A percentile compares a stretch with the other conserved stretches of the same genome.
Conservation (phyloP, 2,329 filamentous ascomycete species). For the Aspergillus aculeatinus region DNA sequence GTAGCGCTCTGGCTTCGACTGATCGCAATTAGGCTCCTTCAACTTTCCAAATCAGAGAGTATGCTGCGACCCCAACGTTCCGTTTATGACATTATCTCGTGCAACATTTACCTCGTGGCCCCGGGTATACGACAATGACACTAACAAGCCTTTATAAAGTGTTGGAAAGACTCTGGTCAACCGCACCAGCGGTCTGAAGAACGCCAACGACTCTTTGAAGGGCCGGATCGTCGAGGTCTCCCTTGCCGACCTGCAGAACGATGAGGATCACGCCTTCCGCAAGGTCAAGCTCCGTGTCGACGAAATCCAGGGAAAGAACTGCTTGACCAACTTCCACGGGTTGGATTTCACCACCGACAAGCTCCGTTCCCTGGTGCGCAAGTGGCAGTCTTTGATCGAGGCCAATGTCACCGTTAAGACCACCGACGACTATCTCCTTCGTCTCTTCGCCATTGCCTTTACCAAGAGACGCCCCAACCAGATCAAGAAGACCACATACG, state of each 20-base stretch:
- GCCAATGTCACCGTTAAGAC: slow-evolving; percentile 99
- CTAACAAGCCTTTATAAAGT: slow-evolving; percentile 54
- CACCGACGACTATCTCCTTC: slow-evolving; percentile 98
- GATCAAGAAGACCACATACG: slow-evolving; percentile 99
- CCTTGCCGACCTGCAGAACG: slow-evolving; percentile 97
- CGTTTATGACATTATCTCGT: slow-evolving; percentile 7
- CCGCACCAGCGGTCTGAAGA: slow-evolving; percentile 99
- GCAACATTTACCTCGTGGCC: not conserved
- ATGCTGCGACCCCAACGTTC: slow-evolving; percentile 49
- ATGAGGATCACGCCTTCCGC: slow-evolving; percentile 99
- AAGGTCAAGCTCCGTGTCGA: slow-evolving; percentile 99
- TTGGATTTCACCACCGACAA: slow-evolving; percentile 99
- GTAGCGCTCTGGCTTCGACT: slow-evolving; percentile 11
- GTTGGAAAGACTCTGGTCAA: slow-evolving; percentile 99
- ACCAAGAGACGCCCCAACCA: slow-evolving; percentile 99
- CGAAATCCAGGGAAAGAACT: slow-evolving; percentile 99
- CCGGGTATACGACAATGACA: slow-evolving; percentile 5
- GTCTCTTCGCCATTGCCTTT: slow-evolving; percentile 98
- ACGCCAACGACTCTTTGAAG: slow-evolving; percentile 98
- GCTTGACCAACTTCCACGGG: slow-evolving; percentile 99
- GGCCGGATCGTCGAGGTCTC: slow-evolving; percentile 99
- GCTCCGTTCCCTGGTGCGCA: slow-evolving; percentile 97
- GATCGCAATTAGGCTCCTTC: slow-evolving; percentile 69
- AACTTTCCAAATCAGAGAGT: slow-evolving; percentile 96
- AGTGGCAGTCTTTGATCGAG: slow-evolving; percentile 99